These are phyloP conservation scores for Sugiyamaella castrensis DNA, from an alignment of 1,139 yeast genomes.

Conservation along the genomic window DNA sequence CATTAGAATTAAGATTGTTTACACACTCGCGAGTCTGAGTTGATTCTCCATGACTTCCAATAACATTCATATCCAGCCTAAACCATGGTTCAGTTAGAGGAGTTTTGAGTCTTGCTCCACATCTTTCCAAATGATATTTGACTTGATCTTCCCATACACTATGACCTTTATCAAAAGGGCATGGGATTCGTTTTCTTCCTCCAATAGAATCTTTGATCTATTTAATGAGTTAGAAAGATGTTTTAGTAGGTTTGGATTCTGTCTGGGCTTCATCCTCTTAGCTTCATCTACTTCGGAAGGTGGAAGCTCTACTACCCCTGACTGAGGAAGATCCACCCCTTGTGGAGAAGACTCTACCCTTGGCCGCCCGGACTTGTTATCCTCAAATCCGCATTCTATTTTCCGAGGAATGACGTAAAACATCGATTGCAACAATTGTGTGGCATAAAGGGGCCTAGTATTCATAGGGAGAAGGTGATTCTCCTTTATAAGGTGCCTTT, in stretches of 20 bases:
- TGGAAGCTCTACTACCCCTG: no score
- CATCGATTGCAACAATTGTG: no score
- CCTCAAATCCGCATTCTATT: no score
- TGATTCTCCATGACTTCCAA: constrained; percentile 11
- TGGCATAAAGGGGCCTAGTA: no score
- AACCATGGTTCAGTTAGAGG: constrained; percentile 45
- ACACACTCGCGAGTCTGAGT: not conserved
- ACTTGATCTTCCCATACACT: constrained; percentile 63
- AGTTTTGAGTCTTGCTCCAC: constrained; percentile 46
- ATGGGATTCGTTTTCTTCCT: constrained; percentile 54
- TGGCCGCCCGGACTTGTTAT: no score
- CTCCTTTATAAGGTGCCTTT: not conserved
- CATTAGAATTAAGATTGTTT: constrained; percentile 10
- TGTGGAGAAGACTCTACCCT: no score
- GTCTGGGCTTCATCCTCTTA: no score
- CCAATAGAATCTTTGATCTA: constrained; percentile 17
- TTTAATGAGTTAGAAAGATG: constrained; percentile 10
- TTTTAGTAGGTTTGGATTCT: no score
- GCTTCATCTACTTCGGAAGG: no score
- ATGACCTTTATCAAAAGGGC: constrained; percentile 77
- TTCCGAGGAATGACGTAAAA: no score
- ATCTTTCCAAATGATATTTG: constrained; percentile 56
- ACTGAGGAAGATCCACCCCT: no score
- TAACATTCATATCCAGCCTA: constrained; percentile 41
- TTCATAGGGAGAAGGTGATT: constrained; percentile 6